Conservation (phyloP, 169 alveolate genomes). For the Plasmodium cynomolgi region DNA sequence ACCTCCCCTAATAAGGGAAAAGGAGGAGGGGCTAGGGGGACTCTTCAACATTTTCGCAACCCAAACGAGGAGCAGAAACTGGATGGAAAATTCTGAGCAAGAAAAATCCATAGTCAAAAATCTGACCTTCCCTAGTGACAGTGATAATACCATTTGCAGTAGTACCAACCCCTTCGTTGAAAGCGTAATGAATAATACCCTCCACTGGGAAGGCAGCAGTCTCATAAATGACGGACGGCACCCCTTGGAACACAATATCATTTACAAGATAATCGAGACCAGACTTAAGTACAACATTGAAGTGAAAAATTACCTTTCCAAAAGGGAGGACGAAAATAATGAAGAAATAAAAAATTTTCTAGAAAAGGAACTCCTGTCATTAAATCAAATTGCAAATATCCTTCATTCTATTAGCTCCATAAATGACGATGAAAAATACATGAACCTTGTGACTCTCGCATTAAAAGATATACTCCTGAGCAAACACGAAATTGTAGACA, state of each 20-base stretch:
- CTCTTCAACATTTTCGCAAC: not conserved
- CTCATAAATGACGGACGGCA: not conserved
- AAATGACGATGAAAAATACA: constrained; percentile 47
- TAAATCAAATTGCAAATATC: constrained; percentile 8
- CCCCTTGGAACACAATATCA: constrained; percentile 7
- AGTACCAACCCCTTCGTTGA: not conserved
- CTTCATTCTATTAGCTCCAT: not conserved
- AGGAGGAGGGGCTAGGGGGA: not conserved
- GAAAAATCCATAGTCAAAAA: not conserved
- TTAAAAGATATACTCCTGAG: constrained; percentile 57
- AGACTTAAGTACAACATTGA: constrained; percentile 53
- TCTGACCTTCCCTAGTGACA: not conserved
- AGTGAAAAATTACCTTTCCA: constrained; percentile 28
- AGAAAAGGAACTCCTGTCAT: constrained; percentile 39
- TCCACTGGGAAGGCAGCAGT: not conserved
- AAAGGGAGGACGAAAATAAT: not conserved
- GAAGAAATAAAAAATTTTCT: constrained; percentile 40
- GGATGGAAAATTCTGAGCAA: not conserved
- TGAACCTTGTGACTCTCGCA: constrained; percentile 13
- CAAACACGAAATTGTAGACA: constrained; percentile 51
- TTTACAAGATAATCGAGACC: constrained; percentile 22
- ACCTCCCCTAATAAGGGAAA: not conserved
- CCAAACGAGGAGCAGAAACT: not conserved
- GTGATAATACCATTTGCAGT: not conserved
- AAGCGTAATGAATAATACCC: not conserved